Base-by-base conservation (phyloP, 768 basidiomycete species). In the Suillus lakei region DNA sequence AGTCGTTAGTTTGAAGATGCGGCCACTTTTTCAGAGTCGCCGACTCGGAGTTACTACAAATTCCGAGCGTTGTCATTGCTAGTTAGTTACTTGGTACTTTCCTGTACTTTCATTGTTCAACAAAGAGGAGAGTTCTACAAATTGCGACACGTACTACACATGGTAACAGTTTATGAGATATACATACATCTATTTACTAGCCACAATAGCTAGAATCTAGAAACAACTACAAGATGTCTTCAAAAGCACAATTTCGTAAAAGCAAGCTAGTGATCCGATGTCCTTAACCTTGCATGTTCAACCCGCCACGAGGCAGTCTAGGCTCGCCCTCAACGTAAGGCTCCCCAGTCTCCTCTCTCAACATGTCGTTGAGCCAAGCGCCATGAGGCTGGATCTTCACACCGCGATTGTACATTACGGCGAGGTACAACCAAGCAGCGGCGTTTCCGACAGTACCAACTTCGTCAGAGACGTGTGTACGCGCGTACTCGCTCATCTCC, bases 401-500 rank as follows among this genome's bases (percentile, higher is more conserved):
- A 12, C 91, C 91, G 66, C 91, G 89, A 65, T 71, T 78, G 79
- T 90, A 92, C 89, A 92, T 92, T 62, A 92, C 91, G 10, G 93
- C 93, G 62, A 95, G 79, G 74, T 88, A 88, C 75, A 88, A 68
- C 86, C 86, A 87, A 36, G 83, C 80, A 21, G 84, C 84, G 34
- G 91, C 86, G 73, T 93, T 95, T 32, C 93, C 93, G 64, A 93
- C 91, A 4, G 93, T 95, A 69, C 88, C 80, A 46, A 95, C 93
- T 76, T 95, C 93, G 73, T 95, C 92, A 36, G 88, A 89, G 59
- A 93, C 92, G 75, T 93, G 91, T 39, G 86, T 89, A 71, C 79
- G 85, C 43, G 92, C 92, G 71, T 86, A 91, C 62, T 85, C 73
- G 78, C 86, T 87, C 83, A 92, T 86, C 56, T 78, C 71, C 65